A percentile compares a stretch with the other conserved stretches of the same genome.
phyloP scores from a whole-genome alignment of 2,329 filamentous ascomycete species.

The Tricladium varicosporioides region DNA sequence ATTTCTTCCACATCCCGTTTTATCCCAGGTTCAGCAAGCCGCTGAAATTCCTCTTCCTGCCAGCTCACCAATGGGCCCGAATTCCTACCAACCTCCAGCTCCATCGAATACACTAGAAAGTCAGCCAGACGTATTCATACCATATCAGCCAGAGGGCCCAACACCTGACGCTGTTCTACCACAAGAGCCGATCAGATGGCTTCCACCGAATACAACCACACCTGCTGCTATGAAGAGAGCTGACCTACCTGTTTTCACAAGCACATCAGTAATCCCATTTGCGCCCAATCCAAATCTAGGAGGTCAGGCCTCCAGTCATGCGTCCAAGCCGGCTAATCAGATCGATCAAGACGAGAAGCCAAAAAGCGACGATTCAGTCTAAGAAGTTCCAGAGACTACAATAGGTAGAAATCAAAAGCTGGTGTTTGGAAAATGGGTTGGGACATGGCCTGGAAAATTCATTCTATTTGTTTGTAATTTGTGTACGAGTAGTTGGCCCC shows the following conservation, averaged over 20 bases:
- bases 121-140: slow-evolving; percentile 46
- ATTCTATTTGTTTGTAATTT: background rate
- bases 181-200: slow-evolving; percentile 47
- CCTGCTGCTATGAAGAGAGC: slow-evolving; percentile 25
- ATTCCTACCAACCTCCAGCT: background rate
- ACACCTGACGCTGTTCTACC: slow-evolving; percentile 38
- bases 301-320: background rate
- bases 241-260: slow-evolving; percentile 33
- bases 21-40: slow-evolving; percentile 20
- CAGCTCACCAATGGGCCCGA: slow-evolving; percentile 23
- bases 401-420: slow-evolving; percentile 4
- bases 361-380: slow-evolving; percentile 26
- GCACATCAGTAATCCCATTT: slow-evolving; percentile 33
- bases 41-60: slow-evolving; percentile 23
- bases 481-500: slow-evolving; percentile 1
- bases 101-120: slow-evolving; percentile 5
- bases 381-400: slow-evolving; percentile 38
- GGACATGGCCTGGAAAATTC: background rate
- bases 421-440: background rate
- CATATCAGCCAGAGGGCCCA: slow-evolving; percentile 56
- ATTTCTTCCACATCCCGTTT: slow-evolving; percentile 11
- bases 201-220: slow-evolving; percentile 45
- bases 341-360: slow-evolving; percentile 10
- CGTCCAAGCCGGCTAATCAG: background rate
- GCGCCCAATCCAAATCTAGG: slow-evolving; percentile 14